Conservation (phyloP, 805 yeast genomes). For the Jamesozyma gamospora region DNA sequence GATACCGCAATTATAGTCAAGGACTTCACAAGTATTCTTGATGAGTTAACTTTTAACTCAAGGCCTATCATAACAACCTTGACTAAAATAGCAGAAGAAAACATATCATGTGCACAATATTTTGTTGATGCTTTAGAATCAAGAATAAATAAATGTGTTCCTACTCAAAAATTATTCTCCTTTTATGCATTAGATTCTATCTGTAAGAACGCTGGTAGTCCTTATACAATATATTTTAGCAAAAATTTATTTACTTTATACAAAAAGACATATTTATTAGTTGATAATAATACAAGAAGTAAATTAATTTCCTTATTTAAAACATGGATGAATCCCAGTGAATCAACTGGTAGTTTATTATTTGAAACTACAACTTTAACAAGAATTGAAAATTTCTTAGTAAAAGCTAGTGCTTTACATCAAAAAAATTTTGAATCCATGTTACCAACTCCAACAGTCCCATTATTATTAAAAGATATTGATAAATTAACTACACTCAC, state of each 20-base stretch:
- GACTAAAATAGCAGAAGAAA: constrained; percentile 81
- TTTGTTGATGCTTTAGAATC: constrained; percentile 66
- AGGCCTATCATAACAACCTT: constrained; percentile 79
- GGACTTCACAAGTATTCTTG: constrained; percentile 64
- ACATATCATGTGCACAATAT: constrained; percentile 62
- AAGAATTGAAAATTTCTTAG: constrained; percentile 64
- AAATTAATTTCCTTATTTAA: constrained; percentile 69
- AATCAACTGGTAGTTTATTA: constrained; percentile 37
- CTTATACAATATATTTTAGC: constrained; percentile 76
- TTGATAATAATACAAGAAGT: constrained; percentile 62
- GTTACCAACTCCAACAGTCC: constrained; percentile 25
- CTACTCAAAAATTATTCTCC: constrained; percentile 74
- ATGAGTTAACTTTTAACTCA: constrained; percentile 77
- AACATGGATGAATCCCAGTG: constrained; percentile 73
- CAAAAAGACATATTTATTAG: constrained; percentile 67
- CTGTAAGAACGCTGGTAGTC: constrained; percentile 81
- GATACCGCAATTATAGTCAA: constrained; percentile 30
- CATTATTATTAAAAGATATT: constrained; percentile 27
- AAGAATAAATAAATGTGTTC: constrained; percentile 68
- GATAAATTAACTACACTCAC: constrained; percentile 30
- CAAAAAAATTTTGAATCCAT: constrained; percentile 27
- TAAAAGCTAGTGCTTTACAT: constrained; percentile 44
- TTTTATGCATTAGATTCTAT: constrained; percentile 84
- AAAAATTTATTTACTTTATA: constrained; percentile 52
- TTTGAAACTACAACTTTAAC: constrained; percentile 63